Base-by-base conservation (phyloP, 75 land plant genomes). In the Ceratopteris richardii region DNA sequence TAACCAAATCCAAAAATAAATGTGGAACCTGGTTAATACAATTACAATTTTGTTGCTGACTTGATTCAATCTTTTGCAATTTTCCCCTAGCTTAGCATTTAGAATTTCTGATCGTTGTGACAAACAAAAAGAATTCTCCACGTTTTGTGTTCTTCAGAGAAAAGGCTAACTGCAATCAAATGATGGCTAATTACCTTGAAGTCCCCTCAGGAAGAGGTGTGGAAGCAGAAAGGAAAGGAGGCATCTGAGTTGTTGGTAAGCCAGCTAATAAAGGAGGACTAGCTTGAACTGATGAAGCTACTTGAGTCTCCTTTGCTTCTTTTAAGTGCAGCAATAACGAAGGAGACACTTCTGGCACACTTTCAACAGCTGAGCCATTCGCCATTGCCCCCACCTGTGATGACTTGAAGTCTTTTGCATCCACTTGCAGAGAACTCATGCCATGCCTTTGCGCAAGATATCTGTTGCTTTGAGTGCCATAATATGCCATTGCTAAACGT, bases 141-240 rank as follows among this genome's bases (percentile, higher is more conserved):
- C n/a, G n/a, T n/a, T n/a, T n/a, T n/a, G n/a, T n/a, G n/a, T n/a
- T n/a, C n/a, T n/a, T n/a, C n/a, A n/a, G n/a, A n/a, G n/a, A n/a
- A n/a, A n/a, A n/a, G n/a, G n/a, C n/a, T n/a, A n/a, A n/a, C n/a
- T n/a, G n/a, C n/a, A n/a, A n/a, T n/a, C n/a, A 60, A 11, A 60
- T 60, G 40, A 14, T 16, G 7, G n/a, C 57, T 22, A 60, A 86
- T 71, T 63, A 94, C 99, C 99, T 89, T 74, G 96, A 86, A 68
- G 59, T 64, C 44, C 99, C 99, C 70, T 66, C 80, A 28, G 96
- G 96, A 27, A 94, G 80, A 27, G 88, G 82, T 13, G 63, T 37
- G 16, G 84, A 67, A 59, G 74, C 72, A 41, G 80, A 77, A 29
- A 30, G 3, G 11, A 48, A 48, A 23, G 51, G 51, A 48, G 21